These are phyloP conservation scores for Neocatenulostroma microsporum DNA, from an alignment of 2,329 filamentous ascomycete genomes.

Conservation along the genomic window DNA sequence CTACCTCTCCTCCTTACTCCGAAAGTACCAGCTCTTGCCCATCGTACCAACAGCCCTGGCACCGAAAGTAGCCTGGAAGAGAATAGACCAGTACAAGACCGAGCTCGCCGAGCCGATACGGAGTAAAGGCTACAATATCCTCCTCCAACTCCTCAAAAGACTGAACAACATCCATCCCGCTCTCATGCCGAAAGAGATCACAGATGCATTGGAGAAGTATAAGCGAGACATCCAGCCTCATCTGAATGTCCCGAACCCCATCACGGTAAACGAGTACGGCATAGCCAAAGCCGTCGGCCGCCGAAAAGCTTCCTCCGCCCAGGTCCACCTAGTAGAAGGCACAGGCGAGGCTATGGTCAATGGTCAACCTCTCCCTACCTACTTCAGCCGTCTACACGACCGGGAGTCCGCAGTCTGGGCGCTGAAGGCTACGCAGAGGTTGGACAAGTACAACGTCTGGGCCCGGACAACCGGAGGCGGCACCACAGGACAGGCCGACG, in stretches of 20 bases:
- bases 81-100: conserved; percentile 65
- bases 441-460: conserved; percentile 98
- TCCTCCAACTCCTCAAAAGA: conserved; percentile 66
- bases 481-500: conserved; percentile 90
- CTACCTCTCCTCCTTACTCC: conserved; percentile 61
- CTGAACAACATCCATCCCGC: conserved; percentile 79
- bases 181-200: conserved; percentile 64
- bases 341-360: conserved; percentile 87
- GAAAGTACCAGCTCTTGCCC: conserved; percentile 67
- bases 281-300: conserved; percentile 72
- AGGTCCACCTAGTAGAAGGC: conserved; percentile 84
- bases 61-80: conserved; percentile 72
- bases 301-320: conserved; percentile 79
- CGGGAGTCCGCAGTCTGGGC: conserved; percentile 92
- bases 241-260: conserved; percentile 54
- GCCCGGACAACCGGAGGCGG: conserved; percentile 77
- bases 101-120: conserved; percentile 65
- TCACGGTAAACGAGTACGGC: conserved; percentile 66
- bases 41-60: conserved; percentile 57
- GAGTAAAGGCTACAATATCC: conserved; percentile 67
- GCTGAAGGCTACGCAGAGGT: conserved; percentile 67
- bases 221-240: conserved; percentile 66
- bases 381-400: conserved; percentile 83
- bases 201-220: conserved; percentile 58
- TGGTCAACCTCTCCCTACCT: conserved; percentile 71